These are phyloP conservation scores for Phytophthora parvispora DNA, from an alignment of 352 stramenopile genomes.

Conservation along the genomic window DNA sequence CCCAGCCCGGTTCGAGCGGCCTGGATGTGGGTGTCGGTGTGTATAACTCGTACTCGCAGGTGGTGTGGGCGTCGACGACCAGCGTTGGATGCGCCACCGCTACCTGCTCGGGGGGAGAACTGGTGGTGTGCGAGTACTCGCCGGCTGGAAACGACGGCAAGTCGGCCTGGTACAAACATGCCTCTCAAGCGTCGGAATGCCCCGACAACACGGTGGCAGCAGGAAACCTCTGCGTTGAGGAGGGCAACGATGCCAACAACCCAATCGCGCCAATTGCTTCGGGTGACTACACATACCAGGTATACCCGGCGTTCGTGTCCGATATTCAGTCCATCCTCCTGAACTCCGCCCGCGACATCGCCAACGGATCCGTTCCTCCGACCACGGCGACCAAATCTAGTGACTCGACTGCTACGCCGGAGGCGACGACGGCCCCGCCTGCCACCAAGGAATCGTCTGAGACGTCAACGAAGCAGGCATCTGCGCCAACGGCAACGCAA, in stretches of 20 bases:
- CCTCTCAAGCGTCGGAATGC: conserved; percentile 43
- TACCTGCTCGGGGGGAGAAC: conserved; percentile 42
- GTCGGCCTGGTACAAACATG: conserved; percentile 68
- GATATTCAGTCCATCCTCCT: conserved; percentile 60
- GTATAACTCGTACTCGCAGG: conserved; percentile 85
- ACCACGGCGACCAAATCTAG: conserved; percentile 4
- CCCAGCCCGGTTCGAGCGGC: conserved; percentile 47
- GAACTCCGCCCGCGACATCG: conserved; percentile 39
- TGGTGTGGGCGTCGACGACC: conserved; percentile 68
- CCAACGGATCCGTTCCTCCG: conserved; percentile 20
- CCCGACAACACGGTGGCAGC: conserved; percentile 50
- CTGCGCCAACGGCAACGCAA: conserved; percentile 7
- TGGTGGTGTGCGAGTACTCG: conserved; percentile 73
- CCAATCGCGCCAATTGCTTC: conserved; percentile 61
- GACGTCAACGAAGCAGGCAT: conserved; percentile 7
- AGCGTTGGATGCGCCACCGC: conserved; percentile 68
- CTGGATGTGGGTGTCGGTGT: conserved; percentile 55
- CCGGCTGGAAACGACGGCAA: conserved; percentile 54
- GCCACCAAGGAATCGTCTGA: not conserved
- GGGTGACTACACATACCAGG: conserved; percentile 58
- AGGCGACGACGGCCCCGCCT: conserved; percentile 6
- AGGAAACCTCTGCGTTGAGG: conserved; percentile 50
- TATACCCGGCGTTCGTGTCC: conserved; percentile 62
- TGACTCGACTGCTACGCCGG: not conserved
- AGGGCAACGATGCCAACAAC: conserved; percentile 52